phyloP scores from a whole-genome alignment of 169 alveolate genomes.

The Cryptosporidium meleagridis region DNA sequence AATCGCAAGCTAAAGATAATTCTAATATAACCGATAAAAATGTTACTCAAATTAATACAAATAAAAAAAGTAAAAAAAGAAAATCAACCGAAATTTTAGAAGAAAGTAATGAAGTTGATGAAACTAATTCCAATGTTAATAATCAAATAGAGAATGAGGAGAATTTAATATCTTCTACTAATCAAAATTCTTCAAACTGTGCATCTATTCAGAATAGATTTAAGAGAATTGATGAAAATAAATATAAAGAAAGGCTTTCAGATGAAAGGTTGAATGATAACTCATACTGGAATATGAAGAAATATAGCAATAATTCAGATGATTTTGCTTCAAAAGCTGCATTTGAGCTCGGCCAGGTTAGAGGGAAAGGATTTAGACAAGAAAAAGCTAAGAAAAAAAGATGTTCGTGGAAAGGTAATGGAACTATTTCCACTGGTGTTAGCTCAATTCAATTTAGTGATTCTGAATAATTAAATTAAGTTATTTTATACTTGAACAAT shows the following conservation, averaged over 20 bases:
- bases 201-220: slow-evolving; percentile 39
- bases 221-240: slow-evolving; percentile 63
- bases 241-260: slow-evolving; percentile 23
- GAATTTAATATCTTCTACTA: neutral
- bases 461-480: slow-evolving; percentile 10
- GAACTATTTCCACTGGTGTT: slow-evolving; percentile 71
- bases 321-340: slow-evolving; percentile 74
- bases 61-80: neutral
- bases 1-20: neutral
- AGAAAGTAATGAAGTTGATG: neutral
- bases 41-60: neutral
- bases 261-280: slow-evolving; percentile 66
- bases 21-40: neutral
- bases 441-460: slow-evolving; percentile 69
- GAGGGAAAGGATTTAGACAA: slow-evolving; percentile 85
- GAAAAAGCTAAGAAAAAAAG: slow-evolving; percentile 86
- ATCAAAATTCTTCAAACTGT: neutral
- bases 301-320: slow-evolving; percentile 43
- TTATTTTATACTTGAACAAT: neutral
- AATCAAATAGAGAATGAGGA: neutral
- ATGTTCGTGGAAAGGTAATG: slow-evolving; percentile 87
- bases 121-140: neutral
- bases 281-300: slow-evolving; percentile 67
- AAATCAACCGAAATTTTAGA: neutral
- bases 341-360: slow-evolving; percentile 78